Evolutionary conservation across 371 early-diverging fungal genomes (phyloP).

Genomic region (Chytridium lagenaria): DNA sequence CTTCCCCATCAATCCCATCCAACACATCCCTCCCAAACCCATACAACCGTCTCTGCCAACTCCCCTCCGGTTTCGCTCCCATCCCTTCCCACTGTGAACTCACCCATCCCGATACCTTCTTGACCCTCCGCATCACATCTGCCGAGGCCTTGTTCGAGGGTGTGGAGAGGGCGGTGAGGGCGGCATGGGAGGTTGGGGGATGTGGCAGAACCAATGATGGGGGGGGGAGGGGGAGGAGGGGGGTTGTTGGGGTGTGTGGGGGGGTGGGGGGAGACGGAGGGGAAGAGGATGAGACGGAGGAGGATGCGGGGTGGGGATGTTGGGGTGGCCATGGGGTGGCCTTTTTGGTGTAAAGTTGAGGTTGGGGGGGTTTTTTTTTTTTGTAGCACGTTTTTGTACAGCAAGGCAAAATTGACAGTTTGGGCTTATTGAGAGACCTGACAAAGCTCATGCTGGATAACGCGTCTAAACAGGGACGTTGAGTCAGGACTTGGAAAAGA

Average conservation of each 20-base stretch:
- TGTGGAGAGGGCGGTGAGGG: too few relatives aligned
- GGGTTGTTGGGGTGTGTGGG: not conserved
- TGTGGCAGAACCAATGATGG: constrained; percentile 4
- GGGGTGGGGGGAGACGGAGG: constrained; percentile 2
- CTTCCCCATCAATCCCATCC: constrained; percentile 76
- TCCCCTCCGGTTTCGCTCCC: constrained; percentile 50
- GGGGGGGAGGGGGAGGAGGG: constrained; percentile 5
- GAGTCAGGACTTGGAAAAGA: too few relatives aligned
- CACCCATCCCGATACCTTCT: not conserved
- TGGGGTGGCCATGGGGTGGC: not conserved
- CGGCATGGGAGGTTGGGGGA: too few relatives aligned
- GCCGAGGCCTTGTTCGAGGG: not conserved
- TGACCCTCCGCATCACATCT: not conserved
- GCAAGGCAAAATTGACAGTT: too few relatives aligned
- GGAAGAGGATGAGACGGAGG: constrained; percentile 7
- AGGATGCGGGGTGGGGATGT: not conserved
- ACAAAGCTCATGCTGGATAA: too few relatives aligned
- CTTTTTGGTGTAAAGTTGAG: too few relatives aligned
- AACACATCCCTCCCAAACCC: constrained; percentile 68
- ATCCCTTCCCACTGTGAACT: constrained; percentile 67
- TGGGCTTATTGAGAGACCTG: too few relatives aligned
- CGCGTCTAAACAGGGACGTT: too few relatives aligned
- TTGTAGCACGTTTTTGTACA: too few relatives aligned
- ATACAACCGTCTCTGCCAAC: constrained; percentile 69
- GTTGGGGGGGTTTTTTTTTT: too few relatives aligned